These are phyloP conservation scores for Tirmania nivea DNA, from an alignment of 495 filamentous ascomycete species.

Conservation along the genomic window DNA sequence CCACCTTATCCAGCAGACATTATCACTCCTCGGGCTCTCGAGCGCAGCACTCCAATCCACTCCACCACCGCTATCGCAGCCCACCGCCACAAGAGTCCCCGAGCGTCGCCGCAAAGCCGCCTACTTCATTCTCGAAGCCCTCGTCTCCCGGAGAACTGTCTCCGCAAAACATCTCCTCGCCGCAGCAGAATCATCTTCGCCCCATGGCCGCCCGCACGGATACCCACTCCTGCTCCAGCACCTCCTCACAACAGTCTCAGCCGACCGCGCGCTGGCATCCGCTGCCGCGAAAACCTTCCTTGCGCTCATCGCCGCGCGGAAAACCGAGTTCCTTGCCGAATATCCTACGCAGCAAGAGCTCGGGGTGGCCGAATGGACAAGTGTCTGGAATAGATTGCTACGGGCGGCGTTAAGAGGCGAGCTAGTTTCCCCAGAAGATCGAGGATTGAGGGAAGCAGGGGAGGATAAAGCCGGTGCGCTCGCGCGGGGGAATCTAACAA, in stretches of 20 bases:
- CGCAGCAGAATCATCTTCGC: neutral
- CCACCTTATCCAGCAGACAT: no score
- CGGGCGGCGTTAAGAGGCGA: no score
- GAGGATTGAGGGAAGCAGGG: no score
- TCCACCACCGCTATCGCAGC: neutral
- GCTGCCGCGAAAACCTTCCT: slow-evolving; percentile 13
- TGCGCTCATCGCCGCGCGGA: slow-evolving; percentile 2
- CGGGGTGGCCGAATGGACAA: no score
- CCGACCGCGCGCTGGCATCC: slow-evolving; percentile 11
- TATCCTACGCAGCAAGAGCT: neutral
- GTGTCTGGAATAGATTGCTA: no score
- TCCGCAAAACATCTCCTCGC: neutral
- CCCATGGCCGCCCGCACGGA: no score
- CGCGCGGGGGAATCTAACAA: slow-evolving; percentile 36
- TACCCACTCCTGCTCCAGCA: neutral
- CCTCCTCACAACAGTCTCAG: slow-evolving; percentile 5
- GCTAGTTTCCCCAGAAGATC: no score
- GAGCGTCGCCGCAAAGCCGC: slow-evolving; percentile 5
- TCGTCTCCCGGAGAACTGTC: neutral
- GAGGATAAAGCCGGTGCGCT: no score
- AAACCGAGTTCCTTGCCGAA: slow-evolving; percentile 4
- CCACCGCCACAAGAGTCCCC: neutral
- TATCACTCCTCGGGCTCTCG: no score
- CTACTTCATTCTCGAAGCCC: slow-evolving; percentile 12
- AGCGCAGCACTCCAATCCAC: neutral